A percentile compares a stretch with the other conserved stretches of the same genome.
phyloP scores from a whole-genome alignment of 2,329 filamentous ascomycete genomes.

The Penicillium sp. region DNA sequence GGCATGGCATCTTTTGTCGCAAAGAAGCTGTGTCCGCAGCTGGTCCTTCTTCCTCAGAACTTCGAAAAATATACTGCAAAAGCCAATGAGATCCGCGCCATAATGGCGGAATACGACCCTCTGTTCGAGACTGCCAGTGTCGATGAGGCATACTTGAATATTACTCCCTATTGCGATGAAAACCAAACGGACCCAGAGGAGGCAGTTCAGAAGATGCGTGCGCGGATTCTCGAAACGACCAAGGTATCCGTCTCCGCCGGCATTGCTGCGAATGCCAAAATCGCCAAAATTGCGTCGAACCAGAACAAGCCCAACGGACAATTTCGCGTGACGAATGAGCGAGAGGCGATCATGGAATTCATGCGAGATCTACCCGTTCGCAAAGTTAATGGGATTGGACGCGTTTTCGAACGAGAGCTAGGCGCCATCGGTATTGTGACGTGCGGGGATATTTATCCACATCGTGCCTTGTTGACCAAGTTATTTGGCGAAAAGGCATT shows the following conservation, averaged over 20 bases:
- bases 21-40: slow-evolving; percentile 82
- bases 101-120: slow-evolving; percentile 82
- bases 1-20: slow-evolving; percentile 97
- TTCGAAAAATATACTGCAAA: slow-evolving; percentile 90
- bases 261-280: slow-evolving; percentile 85
- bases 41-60: slow-evolving; percentile 77
- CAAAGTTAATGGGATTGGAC: slow-evolving; percentile 91
- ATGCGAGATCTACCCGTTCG: slow-evolving; percentile 78
- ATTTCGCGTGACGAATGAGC: slow-evolving; percentile 68
- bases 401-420: slow-evolving; percentile 87
- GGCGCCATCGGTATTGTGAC: slow-evolving; percentile 81
- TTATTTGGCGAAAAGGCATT: slow-evolving; percentile 91
- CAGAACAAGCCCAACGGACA: slow-evolving; percentile 96
- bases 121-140: slow-evolving; percentile 91
- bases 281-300: slow-evolving; percentile 95
- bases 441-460: slow-evolving; percentile 78
- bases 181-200: slow-evolving; percentile 66
- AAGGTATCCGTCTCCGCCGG: slow-evolving; percentile 89
- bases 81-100: slow-evolving; percentile 75
- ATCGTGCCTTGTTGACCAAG: slow-evolving; percentile 67
- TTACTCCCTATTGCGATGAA: slow-evolving; percentile 75
- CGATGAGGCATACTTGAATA: slow-evolving; percentile 94
- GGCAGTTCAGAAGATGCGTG: slow-evolving; percentile 70
- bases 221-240: slow-evolving; percentile 68
- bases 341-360: slow-evolving; percentile 72